Evolutionary conservation across 140 eudicot genomes (phyloP), one percentile per base, ranked within the genome.

Genomic region (Stevia rebaudiana): DNA sequence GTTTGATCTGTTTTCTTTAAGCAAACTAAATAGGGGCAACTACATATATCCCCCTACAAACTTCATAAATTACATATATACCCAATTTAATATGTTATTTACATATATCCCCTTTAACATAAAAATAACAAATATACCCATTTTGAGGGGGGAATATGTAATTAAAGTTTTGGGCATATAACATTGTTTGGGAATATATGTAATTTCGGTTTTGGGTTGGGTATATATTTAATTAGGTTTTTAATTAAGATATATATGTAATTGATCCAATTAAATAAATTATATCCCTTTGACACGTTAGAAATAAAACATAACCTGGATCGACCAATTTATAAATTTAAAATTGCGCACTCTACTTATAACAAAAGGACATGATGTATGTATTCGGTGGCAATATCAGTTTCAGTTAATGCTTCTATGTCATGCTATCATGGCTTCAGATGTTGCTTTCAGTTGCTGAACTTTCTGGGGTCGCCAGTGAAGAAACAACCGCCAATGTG

Each of bases 391-490:
- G 46, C 35, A 55, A 50, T 40, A 63, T 41, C 30, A 25, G 9
- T 58, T 4, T n/a, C 10, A 24, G 69, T 58, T 67, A 53, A 67
- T 68, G 35, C 31, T 39, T 73, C 18, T 63, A 37, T 67, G 37
- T 42, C 66, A 51, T 74, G 67, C 65, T 68, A 35, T 59, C 78
- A 37, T 75, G 84, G 78, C 39, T 63, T 69, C 91, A 91, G 98
- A 79, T 88, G 83, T 65, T 85, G 61, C 80, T 85, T 72, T 76
- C 82, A 51, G 77, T 73, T 65, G 67, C 78, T 35, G 98, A 84
- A 57, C 28, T 87, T 69, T 79, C 96, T 42, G 88, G 72, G 76
- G 65, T 68, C 55, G 75, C 68, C 59, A 44, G 58, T 25, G 71
- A 84, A 61, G 79, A 59, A 65, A 63, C 74, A 51, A 58, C 74